phyloP scores from a whole-genome alignment of 176 grass and related monocot species.

The Oryza officinalis region DNA sequence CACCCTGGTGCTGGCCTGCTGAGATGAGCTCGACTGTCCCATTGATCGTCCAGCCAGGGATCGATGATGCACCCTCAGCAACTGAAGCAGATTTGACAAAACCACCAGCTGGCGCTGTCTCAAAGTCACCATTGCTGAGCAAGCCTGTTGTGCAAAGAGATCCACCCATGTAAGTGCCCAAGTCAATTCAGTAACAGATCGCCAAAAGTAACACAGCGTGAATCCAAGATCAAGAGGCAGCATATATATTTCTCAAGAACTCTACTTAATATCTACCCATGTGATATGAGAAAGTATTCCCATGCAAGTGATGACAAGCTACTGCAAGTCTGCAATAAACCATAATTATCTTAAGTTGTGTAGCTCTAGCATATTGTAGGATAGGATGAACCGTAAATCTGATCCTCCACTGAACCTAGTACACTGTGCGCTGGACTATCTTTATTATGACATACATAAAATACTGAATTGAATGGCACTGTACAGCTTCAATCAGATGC shows the following conservation, averaged over 20 bases:
- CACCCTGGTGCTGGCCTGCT: conserved; percentile 85
- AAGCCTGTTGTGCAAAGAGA: conserved; percentile 57
- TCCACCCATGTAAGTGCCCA: not conserved
- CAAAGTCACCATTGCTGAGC: conserved; percentile 88
- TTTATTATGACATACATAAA: conserved; percentile 32
- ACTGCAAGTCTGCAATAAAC: not conserved
- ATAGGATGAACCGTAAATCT: conserved; percentile 5
- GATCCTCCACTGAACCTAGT: not conserved
- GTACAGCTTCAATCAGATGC: not conserved
- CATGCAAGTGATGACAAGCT: not conserved
- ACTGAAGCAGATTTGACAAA: conserved; percentile 59
- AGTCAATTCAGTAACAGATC: conserved; percentile 8
- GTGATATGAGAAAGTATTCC: not conserved
- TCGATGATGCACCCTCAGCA: conserved; percentile 62
- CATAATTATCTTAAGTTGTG: not conserved
- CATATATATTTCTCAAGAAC: conserved; percentile 14
- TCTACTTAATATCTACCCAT: not conserved
- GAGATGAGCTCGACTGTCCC: conserved; percentile 91
- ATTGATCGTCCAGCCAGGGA: conserved; percentile 89
- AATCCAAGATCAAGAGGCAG: conserved; percentile 4
- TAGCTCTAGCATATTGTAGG: not conserved
- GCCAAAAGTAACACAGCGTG: not conserved
- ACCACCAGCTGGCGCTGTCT: conserved; percentile 66
- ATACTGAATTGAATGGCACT: conserved; percentile 7
- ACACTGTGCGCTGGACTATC: not conserved